A percentile compares a stretch with the other conserved stretches of the same genome.
These are phyloP conservation scores for Brassica nigra DNA, from an alignment of 345 rosid genomes.

Conservation along the genomic window DNA sequence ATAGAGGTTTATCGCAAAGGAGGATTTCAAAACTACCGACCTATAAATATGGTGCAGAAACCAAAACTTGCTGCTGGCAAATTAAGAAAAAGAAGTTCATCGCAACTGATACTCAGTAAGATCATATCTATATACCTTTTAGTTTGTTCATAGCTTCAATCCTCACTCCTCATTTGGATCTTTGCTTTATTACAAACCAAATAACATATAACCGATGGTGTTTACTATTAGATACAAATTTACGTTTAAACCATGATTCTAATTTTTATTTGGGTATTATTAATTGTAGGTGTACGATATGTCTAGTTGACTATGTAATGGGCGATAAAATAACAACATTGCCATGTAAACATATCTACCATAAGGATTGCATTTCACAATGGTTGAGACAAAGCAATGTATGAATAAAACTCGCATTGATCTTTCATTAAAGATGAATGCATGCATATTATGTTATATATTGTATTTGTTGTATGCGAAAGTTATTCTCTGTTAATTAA, in stretches of 20 bases:
- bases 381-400: conserved; percentile 27
- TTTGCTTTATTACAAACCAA: background rate
- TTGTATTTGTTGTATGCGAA: background rate
- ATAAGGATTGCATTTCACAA: conserved; percentile 30
- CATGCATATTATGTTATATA: background rate
- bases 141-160: background rate
- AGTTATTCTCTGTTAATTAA: background rate
- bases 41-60: conserved; percentile 20
- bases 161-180: background rate
- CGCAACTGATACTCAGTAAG: conserved; percentile 30
- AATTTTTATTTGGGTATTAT: background rate
- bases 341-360: conserved; percentile 35
- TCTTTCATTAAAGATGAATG: background rate
- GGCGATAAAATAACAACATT: conserved; percentile 28
- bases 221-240: background rate
- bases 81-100: conserved; percentile 9
- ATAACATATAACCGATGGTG: background rate
- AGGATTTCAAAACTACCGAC: background rate
- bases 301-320: background rate
- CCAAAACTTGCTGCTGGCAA: background rate
- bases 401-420: background rate
- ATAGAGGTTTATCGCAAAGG: background rate
- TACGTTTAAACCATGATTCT: background rate
- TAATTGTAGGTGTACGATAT: conserved; percentile 34
- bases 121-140: background rate